A percentile compares a stretch with the other conserved stretches of the same genome.
These are phyloP conservation scores for Fusarium piperis DNA, from an alignment of 2,329 filamentous ascomycete species.

Conservation along the genomic window DNA sequence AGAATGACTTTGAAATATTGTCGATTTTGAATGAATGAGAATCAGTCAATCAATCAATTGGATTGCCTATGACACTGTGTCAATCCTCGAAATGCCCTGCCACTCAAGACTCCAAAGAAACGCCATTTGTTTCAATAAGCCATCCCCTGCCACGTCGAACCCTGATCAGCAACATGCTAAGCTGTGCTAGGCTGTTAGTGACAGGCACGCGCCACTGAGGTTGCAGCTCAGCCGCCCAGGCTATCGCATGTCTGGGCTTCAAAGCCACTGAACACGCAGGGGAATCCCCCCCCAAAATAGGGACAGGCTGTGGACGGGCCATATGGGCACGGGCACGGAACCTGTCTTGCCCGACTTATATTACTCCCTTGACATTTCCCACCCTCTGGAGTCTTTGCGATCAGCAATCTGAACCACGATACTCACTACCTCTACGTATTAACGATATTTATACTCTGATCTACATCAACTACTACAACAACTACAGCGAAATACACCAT, in stretches of 20 bases:
- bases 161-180: constrained; percentile 11
- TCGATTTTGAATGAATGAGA: not conserved
- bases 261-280: constrained; percentile 33
- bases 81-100: not conserved
- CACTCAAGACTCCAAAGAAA: constrained; percentile 11
- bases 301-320: constrained; percentile 14
- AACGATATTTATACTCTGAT: not conserved
- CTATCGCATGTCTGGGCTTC: constrained; percentile 13
- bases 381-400: not conserved
- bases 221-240: constrained; percentile 30
- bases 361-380: not conserved
- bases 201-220: constrained; percentile 31
- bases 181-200: not conserved
- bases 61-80: not conserved
- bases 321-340: not conserved
- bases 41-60: not conserved
- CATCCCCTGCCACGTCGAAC: constrained; percentile 23
- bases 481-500: not conserved
- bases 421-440: not conserved
- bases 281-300: constrained; percentile 31
- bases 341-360: constrained; percentile 12
- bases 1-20: not conserved
- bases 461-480: not conserved
- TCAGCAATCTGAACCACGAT: not conserved
- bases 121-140: constrained; percentile 25